These are phyloP conservation scores for Microsporum canis DNA, from an alignment of 2,329 filamentous ascomycete genomes.

Conservation along the genomic window DNA sequence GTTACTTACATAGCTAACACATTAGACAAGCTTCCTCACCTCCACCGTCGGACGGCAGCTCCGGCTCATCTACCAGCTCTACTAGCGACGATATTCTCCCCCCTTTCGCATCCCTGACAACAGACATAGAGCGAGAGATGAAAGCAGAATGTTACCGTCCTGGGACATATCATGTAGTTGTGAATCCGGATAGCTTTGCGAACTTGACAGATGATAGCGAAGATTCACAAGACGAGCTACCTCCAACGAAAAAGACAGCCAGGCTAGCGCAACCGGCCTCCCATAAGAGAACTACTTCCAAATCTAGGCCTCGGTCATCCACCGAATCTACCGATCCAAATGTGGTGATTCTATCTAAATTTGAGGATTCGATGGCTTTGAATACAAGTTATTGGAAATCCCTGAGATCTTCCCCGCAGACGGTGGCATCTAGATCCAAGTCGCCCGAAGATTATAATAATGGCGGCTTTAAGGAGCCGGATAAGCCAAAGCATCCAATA, in stretches of 20 bases:
- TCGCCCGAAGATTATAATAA: constrained; percentile 20
- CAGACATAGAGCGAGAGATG: constrained; percentile 47
- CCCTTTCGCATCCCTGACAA: constrained; percentile 42
- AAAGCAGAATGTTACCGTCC: constrained; percentile 43
- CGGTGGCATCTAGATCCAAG: constrained; percentile 22
- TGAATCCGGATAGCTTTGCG: constrained; percentile 45
- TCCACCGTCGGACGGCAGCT: constrained; percentile 18
- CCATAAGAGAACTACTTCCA: not conserved
- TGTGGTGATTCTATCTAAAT: constrained; percentile 40
- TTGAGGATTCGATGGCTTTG: constrained; percentile 37
- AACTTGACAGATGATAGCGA: constrained; percentile 41
- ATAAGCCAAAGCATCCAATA: constrained; percentile 15
- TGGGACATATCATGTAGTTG: constrained; percentile 46
- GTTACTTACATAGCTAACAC: constrained; percentile 10
- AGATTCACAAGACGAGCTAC: constrained; percentile 12
- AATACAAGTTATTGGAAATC: constrained; percentile 23
- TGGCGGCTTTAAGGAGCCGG: constrained; percentile 17
- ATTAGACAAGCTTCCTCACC: constrained; percentile 22
- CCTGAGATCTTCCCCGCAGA: constrained; percentile 25
- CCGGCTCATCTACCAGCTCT: constrained; percentile 23
- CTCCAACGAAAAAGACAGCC: constrained; percentile 8
- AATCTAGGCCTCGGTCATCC: constrained; percentile 4
- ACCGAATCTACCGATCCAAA: constrained; percentile 34
- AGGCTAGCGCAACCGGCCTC: not conserved
- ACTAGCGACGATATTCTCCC: constrained; percentile 39